These are phyloP conservation scores for Zoysia japonica DNA, from an alignment of 176 grass and related monocot genomes.

Conservation along the genomic window DNA sequence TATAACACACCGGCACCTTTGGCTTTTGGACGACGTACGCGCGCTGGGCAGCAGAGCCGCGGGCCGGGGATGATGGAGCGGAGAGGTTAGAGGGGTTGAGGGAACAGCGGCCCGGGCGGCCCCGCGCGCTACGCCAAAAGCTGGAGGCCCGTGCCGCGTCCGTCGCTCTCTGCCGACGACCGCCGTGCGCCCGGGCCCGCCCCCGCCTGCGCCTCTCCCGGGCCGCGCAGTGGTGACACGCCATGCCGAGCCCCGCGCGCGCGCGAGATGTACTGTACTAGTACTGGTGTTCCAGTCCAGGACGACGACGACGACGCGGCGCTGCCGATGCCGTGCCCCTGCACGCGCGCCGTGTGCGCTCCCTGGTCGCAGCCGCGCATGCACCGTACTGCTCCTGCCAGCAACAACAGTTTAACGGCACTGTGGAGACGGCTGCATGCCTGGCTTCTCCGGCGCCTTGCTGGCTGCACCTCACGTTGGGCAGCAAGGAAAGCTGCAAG, in stretches of 20 bases:
- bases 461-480: not conserved
- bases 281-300: no score
- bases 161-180: constrained; percentile 51
- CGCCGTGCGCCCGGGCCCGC: constrained; percentile 43
- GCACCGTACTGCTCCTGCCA: no score
- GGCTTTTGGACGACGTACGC: constrained; percentile 21
- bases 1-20: not conserved
- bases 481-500: no score
- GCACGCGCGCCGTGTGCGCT: constrained; percentile 14
- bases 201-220: not conserved
- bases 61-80: no score
- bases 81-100: no score
- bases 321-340: not conserved
- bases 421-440: no score
- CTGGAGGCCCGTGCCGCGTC: not conserved
- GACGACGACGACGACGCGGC: constrained; percentile 5
- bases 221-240: not conserved
- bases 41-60: no score
- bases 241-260: not conserved
- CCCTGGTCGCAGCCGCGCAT: no score
- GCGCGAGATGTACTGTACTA: no score
- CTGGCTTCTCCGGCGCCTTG: no score
- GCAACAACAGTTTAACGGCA: not conserved
- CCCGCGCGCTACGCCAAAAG: constrained; percentile 33
- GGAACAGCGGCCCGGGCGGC: not conserved